A percentile compares a stretch with the other conserved stretches of the same genome.
These are phyloP conservation scores for Paraphaeosphaeria sporulosa DNA, from an alignment of 2,329 filamentous ascomycete species.

Conservation along the genomic window DNA sequence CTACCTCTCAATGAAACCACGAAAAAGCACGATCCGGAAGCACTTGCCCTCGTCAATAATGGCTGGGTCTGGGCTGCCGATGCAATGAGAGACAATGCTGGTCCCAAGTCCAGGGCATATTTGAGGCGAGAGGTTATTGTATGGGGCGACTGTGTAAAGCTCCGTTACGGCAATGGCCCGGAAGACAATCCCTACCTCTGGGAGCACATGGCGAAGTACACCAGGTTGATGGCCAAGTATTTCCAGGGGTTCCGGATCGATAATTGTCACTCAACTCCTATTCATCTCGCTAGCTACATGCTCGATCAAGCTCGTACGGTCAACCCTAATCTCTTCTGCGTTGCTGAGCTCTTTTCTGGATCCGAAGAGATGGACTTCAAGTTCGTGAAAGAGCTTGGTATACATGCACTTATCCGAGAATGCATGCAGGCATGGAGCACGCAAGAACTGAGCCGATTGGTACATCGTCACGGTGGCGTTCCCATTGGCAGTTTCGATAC, in stretches of 20 bases:
- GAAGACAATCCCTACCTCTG: slow-evolving; percentile 92
- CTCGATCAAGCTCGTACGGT: slow-evolving; percentile 91
- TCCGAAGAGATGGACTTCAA: slow-evolving; percentile 96
- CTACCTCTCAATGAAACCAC: slow-evolving; percentile 82
- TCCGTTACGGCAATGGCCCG: slow-evolving; percentile 82
- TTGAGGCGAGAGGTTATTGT: slow-evolving; percentile 95
- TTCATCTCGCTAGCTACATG: slow-evolving; percentile 93
- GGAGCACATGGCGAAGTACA: slow-evolving; percentile 95
- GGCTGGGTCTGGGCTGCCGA: slow-evolving; percentile 99
- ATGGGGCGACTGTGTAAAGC: slow-evolving; percentile 98
- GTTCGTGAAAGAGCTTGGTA: slow-evolving; percentile 90
- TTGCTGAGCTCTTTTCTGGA: slow-evolving; percentile 94
- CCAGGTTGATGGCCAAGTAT: slow-evolving; percentile 88
- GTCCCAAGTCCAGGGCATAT: slow-evolving; percentile 88
- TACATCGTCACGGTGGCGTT: slow-evolving; percentile 90
- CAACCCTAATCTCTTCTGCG: slow-evolving; percentile 86
- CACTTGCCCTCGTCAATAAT: slow-evolving; percentile 89
- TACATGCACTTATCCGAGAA: slow-evolving; percentile 92
- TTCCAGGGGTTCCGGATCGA: slow-evolving; percentile 97
- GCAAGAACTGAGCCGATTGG: slow-evolving; percentile 86
- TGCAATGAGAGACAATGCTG: slow-evolving; percentile 91
- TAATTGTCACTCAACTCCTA: slow-evolving; percentile 95
- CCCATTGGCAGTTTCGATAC: slow-evolving; percentile 97
- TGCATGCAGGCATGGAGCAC: slow-evolving; percentile 99
- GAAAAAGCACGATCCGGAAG: slow-evolving; percentile 75